Base-by-base conservation (phyloP, 345 rosid genomes). In the Jatropha curcas region DNA sequence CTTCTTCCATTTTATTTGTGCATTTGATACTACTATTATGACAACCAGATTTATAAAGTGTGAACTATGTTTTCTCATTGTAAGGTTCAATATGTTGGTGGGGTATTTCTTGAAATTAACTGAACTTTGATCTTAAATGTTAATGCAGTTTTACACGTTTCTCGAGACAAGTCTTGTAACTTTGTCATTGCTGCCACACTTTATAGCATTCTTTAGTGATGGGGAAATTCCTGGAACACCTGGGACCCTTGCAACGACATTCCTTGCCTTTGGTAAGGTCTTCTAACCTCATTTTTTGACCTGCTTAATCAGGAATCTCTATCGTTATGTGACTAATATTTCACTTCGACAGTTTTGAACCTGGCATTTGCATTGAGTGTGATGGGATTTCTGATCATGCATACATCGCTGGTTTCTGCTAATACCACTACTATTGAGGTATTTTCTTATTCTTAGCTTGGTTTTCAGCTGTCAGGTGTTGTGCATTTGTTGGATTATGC, bases 371-470 rank as follows among this genome's bases (percentile, higher is more conserved):
- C 98, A 51, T 82, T 95, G 85, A 92, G 98, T 61, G 96, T 95
- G 31, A 60, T 95, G 84, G 99, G 99, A 60, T 95, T 95, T 78
- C 80, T 95, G 72, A 90, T 95, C 77, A 88, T 95, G 99, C 99
- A 95, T 79, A 79, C 91, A 64, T 91, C 98, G 0, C 81, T 95
- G 63, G 97, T 95, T 39, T 77, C 90, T 74, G 90, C 85, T 43
- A 95, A 95, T 76, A 95, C 99, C 70, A 92, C 99, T 64, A 95
- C 98, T 46, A 95, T 92, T 73, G 98, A 95, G 99, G 98, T 92
- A 86, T 52, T 64, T 39, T 30, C 63, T 48, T 51, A 71, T 58
- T 31, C 65, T 57, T 34, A 51, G 41, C 51, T 60, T 65, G 14
- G 31, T 63, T 27, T 14, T 4, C 16, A 39, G 35, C 24, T 28